Evolutionary conservation across 768 basidiomycete species (phyloP), one percentile per base, ranked within the genome.

Genomic region (Lactarius sanguifluus): DNA sequence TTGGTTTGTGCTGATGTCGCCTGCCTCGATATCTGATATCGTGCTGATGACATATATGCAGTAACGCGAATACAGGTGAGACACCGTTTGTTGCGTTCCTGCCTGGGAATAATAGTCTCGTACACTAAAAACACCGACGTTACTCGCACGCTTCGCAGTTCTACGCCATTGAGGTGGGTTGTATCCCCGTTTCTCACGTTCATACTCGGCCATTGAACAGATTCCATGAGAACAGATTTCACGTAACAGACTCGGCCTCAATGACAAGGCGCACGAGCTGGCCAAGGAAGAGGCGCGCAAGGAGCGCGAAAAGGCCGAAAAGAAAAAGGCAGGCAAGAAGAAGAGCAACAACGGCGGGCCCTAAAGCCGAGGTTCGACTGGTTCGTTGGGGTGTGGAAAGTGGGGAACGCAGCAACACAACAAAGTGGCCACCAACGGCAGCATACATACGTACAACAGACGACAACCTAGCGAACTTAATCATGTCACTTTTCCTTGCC

Each of bases 161-260:
- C 81, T 94, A 94, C 72, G 94, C 92, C 13, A 86, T 94, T 74
- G 97, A 97, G 81, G 92, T 91, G 73, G 62, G 65, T 40, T 28
- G 20, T 16, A 40, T 32, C 18, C 30, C 18, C 55, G 55, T 32
- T 41, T 32, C 9, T 40, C 20, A 30, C 36, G 38, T 36, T 52
- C 56, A 20, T 28, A 55, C 54, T 18, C 20, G 28, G 7, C 50
- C 23, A 20, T 30, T 30, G 18, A 61, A 5, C 38, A 40, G 32
- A 50, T 43, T 47, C 23, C 38, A 23, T 57, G 32, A 6, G 40
- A 69, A 41, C 62, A 97, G 91, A 96, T 99, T 76, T 86, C 94
- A 12, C 87, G 97, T 66, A 98, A 98, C 79, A 81, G 89, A 64
- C 83, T 93, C 1, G 95, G 94, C 2, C 82, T 98, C 57, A 99